These are phyloP conservation scores for Talaromyces proteolyticus DNA, from an alignment of 495 filamentous ascomycete genomes.

Conservation along the genomic window DNA sequence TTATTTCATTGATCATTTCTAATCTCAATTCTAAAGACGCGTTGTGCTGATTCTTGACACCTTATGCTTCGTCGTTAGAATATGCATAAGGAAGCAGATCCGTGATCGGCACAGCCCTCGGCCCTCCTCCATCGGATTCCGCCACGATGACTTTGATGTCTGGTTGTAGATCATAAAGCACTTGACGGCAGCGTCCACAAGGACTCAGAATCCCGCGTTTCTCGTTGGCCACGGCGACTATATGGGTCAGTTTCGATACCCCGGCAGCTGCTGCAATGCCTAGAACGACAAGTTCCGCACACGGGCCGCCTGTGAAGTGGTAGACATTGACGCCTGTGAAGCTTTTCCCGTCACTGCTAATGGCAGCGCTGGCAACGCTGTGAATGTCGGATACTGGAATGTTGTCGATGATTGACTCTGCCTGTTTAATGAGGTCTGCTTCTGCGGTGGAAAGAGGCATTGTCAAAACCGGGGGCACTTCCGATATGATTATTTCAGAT, in stretches of 20 bases:
- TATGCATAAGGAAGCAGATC: background rate
- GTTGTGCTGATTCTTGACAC: background rate
- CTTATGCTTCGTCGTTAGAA: background rate
- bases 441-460: background rate
- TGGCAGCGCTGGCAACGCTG: background rate
- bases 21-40: background rate
- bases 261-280: constrained; percentile 19
- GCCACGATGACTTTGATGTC: constrained; percentile 16
- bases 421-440: background rate
- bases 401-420: background rate
- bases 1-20: background rate
- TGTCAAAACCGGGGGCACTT: background rate
- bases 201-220: constrained; percentile 19
- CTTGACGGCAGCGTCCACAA: constrained; percentile 24
- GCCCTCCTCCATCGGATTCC: constrained; percentile 14
- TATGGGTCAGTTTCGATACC: constrained; percentile 8
- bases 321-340: constrained; percentile 24
- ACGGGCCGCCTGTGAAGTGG: constrained; percentile 24
- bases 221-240: constrained; percentile 21
- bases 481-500: too few species aligned
- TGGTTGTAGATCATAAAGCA: constrained; percentile 22
- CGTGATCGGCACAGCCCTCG: background rate
- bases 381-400: background rate
- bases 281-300: constrained; percentile 23
- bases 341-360: constrained; percentile 6